Base-by-base conservation (phyloP, 208 protist species). In the Acanthamoeba culbertsoni region DNA sequence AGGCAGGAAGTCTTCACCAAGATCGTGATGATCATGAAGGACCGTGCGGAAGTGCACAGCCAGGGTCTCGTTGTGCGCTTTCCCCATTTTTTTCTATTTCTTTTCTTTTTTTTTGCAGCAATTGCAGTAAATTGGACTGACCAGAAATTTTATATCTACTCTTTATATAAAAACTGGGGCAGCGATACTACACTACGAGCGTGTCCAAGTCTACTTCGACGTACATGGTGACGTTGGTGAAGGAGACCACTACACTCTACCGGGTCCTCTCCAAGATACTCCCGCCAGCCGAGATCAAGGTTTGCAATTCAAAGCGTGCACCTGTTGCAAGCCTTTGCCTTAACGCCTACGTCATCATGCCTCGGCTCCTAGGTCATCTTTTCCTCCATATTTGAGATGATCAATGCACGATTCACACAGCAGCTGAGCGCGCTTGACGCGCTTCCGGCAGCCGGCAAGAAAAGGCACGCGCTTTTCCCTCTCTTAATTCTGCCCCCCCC, bases 1-100 rank as follows among this genome's bases (percentile, higher is more conserved):
- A 35, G 73, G 31, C 43, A 86, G 46, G 40, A 96, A 68, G 94
- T 96, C 31, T 94, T 95, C 33, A 12, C 45, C 33, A 96, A 96
- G 75, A 48, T 96, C n/a, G 88, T 93, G 14, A 37, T 84, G 26
- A 96, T 96, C 82, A 96, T 96, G 95, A 84, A 53, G 20, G 94
- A 94, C 31, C 82, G 71, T 42, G 26, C 46, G 16, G 90, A 93
- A 37, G 51, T 75, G 23, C 86, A 92, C 46, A 59, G 57, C 40
- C 51, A 57, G 20, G 46, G 43, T 37, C 18, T 92, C 23, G 26
- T 42, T 37, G 86, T 92, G 55, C 55, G 35, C 4, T 92, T 16
- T 23, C 55, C 48, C 12, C 12, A 4, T 75, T 42, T 40, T 57
- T 75, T 18, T 48, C 37, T 75, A 6, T n/a, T 26, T 42, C 31